Evolutionary conservation across 1,284 basidiomycete species (phyloP).

Genomic region (Puccinia brachypodii): DNA sequence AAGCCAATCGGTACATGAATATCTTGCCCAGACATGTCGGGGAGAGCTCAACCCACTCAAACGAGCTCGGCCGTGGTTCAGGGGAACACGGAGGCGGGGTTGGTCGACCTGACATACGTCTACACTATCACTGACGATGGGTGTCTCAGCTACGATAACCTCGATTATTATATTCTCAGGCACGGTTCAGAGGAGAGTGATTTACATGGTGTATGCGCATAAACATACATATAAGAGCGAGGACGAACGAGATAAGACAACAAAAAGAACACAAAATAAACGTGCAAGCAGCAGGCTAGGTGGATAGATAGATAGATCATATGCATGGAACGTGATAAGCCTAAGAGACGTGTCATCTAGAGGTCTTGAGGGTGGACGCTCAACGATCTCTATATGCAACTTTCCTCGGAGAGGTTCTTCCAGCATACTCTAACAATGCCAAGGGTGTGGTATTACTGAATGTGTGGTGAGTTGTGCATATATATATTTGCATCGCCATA

Average conservation of each 20-base stretch:
- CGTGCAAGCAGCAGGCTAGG: neutral
- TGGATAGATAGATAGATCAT: neutral
- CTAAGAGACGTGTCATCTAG: neutral
- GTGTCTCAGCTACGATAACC: no score
- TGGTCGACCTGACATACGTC: no score
- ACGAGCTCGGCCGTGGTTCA: no score
- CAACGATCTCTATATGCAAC: neutral
- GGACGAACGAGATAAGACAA: neutral
- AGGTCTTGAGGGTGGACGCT: neutral
- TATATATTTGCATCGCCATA: neutral
- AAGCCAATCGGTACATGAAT: no score
- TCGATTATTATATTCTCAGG: neutral
- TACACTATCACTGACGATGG: no score
- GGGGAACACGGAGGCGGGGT: no score
- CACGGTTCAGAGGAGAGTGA: neutral
- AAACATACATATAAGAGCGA: neutral
- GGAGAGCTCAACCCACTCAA: no score
- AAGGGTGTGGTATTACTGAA: neutral
- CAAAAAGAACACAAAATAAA: slow-evolving; percentile 2
- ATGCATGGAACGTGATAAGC: neutral
- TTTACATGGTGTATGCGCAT: neutral
- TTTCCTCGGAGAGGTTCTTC: neutral
- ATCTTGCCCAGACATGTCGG: no score
- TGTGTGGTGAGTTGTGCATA: neutral
- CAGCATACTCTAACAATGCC: neutral